Evolutionary conservation across 768 basidiomycete genomes (phyloP), one percentile per base, ranked within the genome.

Genomic region (Lactifluus subvellereus): DNA sequence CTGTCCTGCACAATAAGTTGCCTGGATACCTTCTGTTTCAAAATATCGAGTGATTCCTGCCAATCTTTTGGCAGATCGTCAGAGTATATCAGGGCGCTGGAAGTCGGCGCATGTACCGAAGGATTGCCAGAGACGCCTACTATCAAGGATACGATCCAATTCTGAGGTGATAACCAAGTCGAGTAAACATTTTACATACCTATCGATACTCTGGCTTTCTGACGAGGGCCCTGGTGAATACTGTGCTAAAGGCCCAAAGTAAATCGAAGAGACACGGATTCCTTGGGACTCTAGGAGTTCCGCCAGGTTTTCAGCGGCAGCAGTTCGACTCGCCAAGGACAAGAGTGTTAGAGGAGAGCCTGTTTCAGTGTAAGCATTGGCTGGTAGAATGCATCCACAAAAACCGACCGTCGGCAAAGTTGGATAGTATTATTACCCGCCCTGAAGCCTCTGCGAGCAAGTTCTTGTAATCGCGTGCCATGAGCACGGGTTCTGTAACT

Each of bases 371-470:
- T 54, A 5, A 14, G 32, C 13, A 45, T 27, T 22, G 33, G 20
- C 8, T 7, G 2, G 35, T 20, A 47, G 47, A 42, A 38, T 5
- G 40, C 18, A 43, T 11, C 27, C 27, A 59, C 9, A 14, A 14
- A 14, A 18, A 52, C 60, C 20, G 22, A 68, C 61, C 43, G 33
- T 68, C 60, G 32, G 57, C 22, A 63, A 70, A 69, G 43, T 60
- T 61, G n/a, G 70, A 61, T 45, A 73, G 52, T 33, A 74, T 56
- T 42, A 74, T 68, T 4, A 75, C 67, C 49, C 74, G 66, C 32
- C 73, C 74, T n/a, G 72, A 66, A 30, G 72, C 68, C 48, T 69
- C 62, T 42, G 61, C 50, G 52, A 75, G 72, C 66, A 72, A 5
- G 27, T 66, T 55, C 48, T 66, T 57, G 67, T 74, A 75, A 58